A percentile compares a stretch with the other conserved stretches of the same genome.
These are phyloP conservation scores for Rhizophora mangle DNA, from an alignment of 345 rosid species.

Conservation along the genomic window DNA sequence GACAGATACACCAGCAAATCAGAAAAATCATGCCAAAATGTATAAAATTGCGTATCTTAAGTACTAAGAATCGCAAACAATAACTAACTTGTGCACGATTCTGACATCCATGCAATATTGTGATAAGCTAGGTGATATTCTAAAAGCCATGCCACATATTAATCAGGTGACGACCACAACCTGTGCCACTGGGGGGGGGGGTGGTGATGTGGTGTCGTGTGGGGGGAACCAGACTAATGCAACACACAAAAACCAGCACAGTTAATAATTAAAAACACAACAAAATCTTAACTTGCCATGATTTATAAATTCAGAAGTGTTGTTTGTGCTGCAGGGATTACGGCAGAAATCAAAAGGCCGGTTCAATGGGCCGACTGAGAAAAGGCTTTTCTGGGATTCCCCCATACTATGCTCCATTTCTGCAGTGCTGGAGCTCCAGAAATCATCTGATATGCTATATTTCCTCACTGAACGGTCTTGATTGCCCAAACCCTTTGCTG, in stretches of 20 bases:
- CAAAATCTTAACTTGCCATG: conserved; percentile 44
- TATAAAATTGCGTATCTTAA: neutral
- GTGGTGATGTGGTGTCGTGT: neutral
- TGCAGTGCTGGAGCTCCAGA: conserved; percentile 59
- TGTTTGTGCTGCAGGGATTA: conserved; percentile 45
- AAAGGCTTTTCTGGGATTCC: conserved; percentile 61
- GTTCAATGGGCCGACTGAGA: conserved; percentile 52
- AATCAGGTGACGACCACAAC: neutral
- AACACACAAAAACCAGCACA: conserved; percentile 1
- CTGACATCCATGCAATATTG: neutral
- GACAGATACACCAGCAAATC: conserved; percentile 1
- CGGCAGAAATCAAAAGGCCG: conserved; percentile 38
- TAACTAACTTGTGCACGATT: neutral
- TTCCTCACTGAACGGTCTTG: conserved; percentile 46
- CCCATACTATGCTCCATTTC: conserved; percentile 55
- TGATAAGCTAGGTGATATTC: neutral
- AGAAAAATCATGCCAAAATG: neutral
- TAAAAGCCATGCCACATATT: neutral
- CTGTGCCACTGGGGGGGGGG: too few species aligned
- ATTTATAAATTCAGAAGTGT: conserved; percentile 65
- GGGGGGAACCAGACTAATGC: neutral
- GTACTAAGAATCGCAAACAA: neutral
- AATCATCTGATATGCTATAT: conserved; percentile 43
- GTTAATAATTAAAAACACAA: neutral
- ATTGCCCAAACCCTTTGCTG: conserved; percentile 49